Evolutionary conservation across 306 rosid species (phyloP), one percentile per base, ranked within the genome.

Genomic region (Inga leiocalycina): DNA sequence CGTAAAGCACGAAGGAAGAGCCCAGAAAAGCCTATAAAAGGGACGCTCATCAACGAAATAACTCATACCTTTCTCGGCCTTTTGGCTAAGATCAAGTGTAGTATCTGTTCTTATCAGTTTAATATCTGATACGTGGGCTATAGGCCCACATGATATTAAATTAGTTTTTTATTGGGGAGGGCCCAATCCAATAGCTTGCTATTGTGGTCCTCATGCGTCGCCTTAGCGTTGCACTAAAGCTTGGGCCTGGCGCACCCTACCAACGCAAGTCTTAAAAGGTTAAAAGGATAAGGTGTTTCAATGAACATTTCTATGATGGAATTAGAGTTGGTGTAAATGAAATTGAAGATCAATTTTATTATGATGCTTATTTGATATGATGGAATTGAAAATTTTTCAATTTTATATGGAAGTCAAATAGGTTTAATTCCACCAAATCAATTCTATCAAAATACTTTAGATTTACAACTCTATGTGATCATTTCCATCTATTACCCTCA

Each of bases 11-110:
- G 43, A 6, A 39, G 8, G 56, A 27, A 72, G 59, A 15, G 10
- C 37, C n/a, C 56, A 20, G 39, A 14, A 3, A 22, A 3, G 8
- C 13, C 1, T 17, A 27, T 48, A 48, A 73, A 73, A 48, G 14
- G 16, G 8, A 7, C 43, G 13, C 39, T 74, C 2, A 7, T 14
- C 4, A 2, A 0, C 0, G 0, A 0, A 0, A 0, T 0, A 0
- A 10, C 4, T 22, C 68, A 37, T 75, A 75, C 68, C 67, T 56
- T 69, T 69, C 74, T 69, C 74, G 30, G 74, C 74, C 69, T 76
- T 57, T 76, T n/a, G 68, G 79, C 79, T 76, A 75, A 54, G 79
- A 75, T 75, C 79, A 75, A 75, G 79, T 75, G 79, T 75, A 75
- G 43, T 39, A 39, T 39, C 43, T 39, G 43, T 39, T 39, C 43